These are phyloP conservation scores for Dendrocalamus latiflorus DNA, from an alignment of 202 grass and related monocot genomes.

Conservation along the genomic window DNA sequence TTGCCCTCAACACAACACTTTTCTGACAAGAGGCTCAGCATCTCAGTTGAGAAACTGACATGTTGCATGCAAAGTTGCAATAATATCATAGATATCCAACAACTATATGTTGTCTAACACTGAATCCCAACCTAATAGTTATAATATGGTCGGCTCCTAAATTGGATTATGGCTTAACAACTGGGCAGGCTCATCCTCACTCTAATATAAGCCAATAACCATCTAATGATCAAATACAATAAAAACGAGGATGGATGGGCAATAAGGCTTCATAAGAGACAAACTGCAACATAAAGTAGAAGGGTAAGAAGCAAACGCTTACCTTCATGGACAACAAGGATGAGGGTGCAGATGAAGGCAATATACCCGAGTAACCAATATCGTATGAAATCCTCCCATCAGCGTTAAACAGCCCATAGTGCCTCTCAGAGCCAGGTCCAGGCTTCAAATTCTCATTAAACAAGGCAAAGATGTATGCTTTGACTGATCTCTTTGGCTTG, in stretches of 20 bases:
- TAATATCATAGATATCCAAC: not conserved
- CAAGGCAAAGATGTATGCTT: conserved; percentile 90
- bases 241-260: not conserved
- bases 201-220: conserved; percentile 8
- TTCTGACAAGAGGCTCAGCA: not conserved
- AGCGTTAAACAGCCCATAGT: conserved; percentile 82
- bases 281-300: conserved; percentile 9
- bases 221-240: conserved; percentile 10
- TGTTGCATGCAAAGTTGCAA: not conserved
- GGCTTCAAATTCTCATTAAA: conserved; percentile 82
- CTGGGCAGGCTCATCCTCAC: not conserved
- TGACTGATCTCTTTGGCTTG: conserved; percentile 65
- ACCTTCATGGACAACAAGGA: conserved; percentile 54
- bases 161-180: not conserved
- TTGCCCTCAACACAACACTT: not conserved
- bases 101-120: not conserved
- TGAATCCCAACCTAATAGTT: not conserved
- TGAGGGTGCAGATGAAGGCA: conserved; percentile 56
- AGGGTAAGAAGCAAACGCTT: conserved; percentile 10
- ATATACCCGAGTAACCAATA: conserved; percentile 63
- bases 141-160: not conserved
- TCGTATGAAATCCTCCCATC: conserved; percentile 88
- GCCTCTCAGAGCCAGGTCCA: conserved; percentile 62
- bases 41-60: not conserved
- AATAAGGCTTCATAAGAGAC: not conserved